These are phyloP conservation scores for Tuctoria greenei DNA, from an alignment of 176 grass and related monocot genomes.

Conservation along the genomic window DNA sequence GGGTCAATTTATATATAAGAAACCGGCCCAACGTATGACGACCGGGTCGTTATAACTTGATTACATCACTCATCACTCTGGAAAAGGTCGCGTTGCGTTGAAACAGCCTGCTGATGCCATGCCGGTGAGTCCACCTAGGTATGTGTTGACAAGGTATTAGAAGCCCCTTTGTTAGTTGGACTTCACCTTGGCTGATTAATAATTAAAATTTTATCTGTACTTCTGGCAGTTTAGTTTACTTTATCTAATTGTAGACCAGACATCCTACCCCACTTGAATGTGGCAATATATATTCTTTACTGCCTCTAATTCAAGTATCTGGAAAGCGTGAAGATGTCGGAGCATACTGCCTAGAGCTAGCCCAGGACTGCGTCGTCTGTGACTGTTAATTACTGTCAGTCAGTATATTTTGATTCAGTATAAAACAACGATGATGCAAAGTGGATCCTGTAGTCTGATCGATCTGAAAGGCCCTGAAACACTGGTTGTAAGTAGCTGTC, in stretches of 20 bases:
- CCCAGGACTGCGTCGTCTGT: neutral
- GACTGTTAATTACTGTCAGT: neutral
- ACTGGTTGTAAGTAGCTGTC: too few relatives aligned
- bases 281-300: neutral
- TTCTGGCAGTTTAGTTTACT: neutral
- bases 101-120: neutral
- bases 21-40: too few relatives aligned
- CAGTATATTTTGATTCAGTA: neutral
- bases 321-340: neutral
- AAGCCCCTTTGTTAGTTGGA: neutral
- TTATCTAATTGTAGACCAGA: neutral
- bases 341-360: neutral
- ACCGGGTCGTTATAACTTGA: too few relatives aligned
- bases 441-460: neutral
- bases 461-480: neutral
- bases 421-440: neutral
- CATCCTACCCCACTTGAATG: neutral
- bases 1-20: too few relatives aligned
- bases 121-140: neutral
- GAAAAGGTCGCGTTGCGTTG: neutral
- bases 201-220: neutral
- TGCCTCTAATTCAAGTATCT: neutral
- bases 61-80: neutral
- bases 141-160: slow-evolving; percentile 1
- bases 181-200: neutral